phyloP scores from a whole-genome alignment of 768 basidiomycete species.

The Crepidotus variabilis region DNA sequence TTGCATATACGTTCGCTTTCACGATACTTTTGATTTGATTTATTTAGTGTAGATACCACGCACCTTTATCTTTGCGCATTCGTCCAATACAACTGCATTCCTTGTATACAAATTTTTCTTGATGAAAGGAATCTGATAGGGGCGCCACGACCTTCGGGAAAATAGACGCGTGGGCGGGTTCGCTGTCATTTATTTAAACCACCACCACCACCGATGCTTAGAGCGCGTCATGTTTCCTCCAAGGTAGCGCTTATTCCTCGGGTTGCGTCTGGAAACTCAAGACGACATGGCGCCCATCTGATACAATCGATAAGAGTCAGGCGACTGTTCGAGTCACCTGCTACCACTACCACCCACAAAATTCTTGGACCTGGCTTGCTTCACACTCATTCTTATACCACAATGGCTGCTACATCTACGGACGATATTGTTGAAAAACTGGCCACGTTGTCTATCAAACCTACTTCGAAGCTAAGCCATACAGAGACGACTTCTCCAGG shows the following conservation, averaged over 20 bases:
- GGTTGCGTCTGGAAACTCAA: constrained; percentile 6
- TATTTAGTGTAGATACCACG: not conserved
- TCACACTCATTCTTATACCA: constrained; percentile 18
- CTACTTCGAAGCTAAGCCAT: constrained; percentile 53
- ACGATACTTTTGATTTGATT: not conserved
- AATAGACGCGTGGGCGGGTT: constrained; percentile 5
- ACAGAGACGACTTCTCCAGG: constrained; percentile 62
- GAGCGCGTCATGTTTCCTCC: constrained; percentile 23
- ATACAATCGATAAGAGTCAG: constrained; percentile 38
- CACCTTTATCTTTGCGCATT: not conserved
- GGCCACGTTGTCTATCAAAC: constrained; percentile 50
- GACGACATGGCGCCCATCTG: constrained; percentile 21
- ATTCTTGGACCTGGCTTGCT: constrained; percentile 8
- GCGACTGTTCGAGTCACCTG: constrained; percentile 34
- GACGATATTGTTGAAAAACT: constrained; percentile 39
- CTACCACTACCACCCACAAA: constrained; percentile 21
- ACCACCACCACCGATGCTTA: constrained; percentile 25
- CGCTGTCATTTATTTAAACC: constrained; percentile 9
- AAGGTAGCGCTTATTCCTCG: constrained; percentile 19
- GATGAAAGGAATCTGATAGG: constrained; percentile 5
- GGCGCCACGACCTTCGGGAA: constrained; percentile 2
- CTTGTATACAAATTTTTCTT: not conserved
- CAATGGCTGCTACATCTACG: constrained; percentile 29
- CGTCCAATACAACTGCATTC: not conserved
- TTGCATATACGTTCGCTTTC: too few relatives aligned